phyloP scores from a whole-genome alignment of 2,329 filamentous ascomycete genomes.

The Acephala macrosclerotiorum region DNA sequence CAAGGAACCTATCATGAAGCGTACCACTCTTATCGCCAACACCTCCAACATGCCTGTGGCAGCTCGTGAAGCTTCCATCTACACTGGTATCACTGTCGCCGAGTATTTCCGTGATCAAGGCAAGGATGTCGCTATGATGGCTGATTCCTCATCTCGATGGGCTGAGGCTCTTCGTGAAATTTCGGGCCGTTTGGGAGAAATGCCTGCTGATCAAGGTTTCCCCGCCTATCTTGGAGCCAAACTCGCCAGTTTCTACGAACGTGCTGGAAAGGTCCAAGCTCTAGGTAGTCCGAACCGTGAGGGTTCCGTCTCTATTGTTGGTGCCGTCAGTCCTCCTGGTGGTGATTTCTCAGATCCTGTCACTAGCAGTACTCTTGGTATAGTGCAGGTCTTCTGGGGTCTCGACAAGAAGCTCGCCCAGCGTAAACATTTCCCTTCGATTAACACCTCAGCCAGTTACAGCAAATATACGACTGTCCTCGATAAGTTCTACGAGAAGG shows the following conservation, averaged over 20 bases:
- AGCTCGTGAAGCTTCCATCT: constrained; percentile 97
- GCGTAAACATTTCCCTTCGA: constrained; percentile 98
- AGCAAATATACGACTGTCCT: constrained; percentile 92
- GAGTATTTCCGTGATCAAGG: constrained; percentile 99
- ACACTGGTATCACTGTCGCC: constrained; percentile 92
- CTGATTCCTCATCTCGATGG: constrained; percentile 97
- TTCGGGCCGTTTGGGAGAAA: constrained; percentile 97
- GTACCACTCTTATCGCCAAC: constrained; percentile 97
- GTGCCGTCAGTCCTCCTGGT: constrained; percentile 94
- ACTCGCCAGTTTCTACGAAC: constrained; percentile 98
- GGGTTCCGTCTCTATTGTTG: constrained; percentile 96
- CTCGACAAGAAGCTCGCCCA: constrained; percentile 99
- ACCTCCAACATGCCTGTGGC: constrained; percentile 99
- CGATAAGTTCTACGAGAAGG: constrained; percentile 93
- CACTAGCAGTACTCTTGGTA: constrained; percentile 90
- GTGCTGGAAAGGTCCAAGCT: constrained; percentile 85
- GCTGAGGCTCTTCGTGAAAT: constrained; percentile 98
- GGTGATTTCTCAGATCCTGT: constrained; percentile 99
- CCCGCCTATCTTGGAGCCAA: constrained; percentile 96
- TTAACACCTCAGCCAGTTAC: constrained; percentile 95
- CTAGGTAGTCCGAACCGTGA: constrained; percentile 88
- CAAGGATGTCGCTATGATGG: constrained; percentile 99
- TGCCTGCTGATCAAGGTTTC: constrained; percentile 99
- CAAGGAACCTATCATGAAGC: constrained; percentile 99
- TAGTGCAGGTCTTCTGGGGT: constrained; percentile 99